phyloP scores from a whole-genome alignment of 2,329 filamentous ascomycete genomes.

The Rutstroemia sp. region DNA sequence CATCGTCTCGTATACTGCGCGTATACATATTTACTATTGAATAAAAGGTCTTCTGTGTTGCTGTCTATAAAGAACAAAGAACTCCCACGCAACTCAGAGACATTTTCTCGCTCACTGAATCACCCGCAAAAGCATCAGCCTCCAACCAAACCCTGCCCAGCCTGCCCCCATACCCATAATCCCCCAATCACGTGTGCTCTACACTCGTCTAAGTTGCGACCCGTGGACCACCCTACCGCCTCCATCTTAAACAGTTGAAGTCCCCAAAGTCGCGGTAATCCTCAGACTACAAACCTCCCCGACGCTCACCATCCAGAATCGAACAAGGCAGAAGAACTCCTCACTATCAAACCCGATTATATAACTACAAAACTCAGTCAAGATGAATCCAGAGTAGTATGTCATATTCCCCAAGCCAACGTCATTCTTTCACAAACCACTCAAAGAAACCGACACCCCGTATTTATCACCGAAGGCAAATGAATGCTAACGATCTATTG shows the following conservation, averaged over 20 bases:
- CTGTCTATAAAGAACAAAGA: too few species aligned
- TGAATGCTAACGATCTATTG: background rate
- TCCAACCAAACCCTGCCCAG: background rate
- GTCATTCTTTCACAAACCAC: conserved; percentile 7
- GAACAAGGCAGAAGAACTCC: background rate
- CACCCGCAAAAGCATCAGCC: background rate
- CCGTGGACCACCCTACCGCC: conserved; percentile 7
- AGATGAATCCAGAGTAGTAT: conserved; percentile 91
- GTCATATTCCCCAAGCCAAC: conserved; percentile 32
- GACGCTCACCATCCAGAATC: conserved; percentile 6
- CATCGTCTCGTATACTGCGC: too few species aligned
- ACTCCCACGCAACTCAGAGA: background rate
- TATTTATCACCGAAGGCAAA: background rate
- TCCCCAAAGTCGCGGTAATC: conserved; percentile 4
- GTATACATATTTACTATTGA: too few species aligned
- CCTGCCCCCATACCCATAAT: background rate
- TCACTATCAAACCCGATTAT: conserved; percentile 10
- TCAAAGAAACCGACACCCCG: conserved; percentile 10
- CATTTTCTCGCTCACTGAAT: background rate
- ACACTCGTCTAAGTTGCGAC: conserved; percentile 5
- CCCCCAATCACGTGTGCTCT: conserved; percentile 1
- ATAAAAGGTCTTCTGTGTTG: too few species aligned
- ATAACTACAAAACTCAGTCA: conserved; percentile 31
- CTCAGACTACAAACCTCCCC: background rate
- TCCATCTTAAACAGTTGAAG: conserved; percentile 11